phyloP scores from a whole-genome alignment of 192 early-diverging fungal species.

The Coemansia brasiliensis region DNA sequence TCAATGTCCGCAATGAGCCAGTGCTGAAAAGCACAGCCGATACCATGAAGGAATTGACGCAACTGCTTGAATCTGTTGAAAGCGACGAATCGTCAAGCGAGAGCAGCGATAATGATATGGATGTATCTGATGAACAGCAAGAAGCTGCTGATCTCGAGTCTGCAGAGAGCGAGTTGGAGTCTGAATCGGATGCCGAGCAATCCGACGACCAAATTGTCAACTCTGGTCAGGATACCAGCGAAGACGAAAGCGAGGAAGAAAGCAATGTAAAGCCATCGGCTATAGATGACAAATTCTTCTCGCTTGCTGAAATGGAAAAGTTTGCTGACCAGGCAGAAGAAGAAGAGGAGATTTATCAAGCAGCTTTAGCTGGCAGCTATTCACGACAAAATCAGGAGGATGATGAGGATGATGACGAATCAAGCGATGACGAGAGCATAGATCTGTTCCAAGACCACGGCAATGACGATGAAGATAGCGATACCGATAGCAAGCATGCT shows the following conservation, averaged over 20 bases:
- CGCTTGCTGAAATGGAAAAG: conserved; percentile 79
- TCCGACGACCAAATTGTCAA: background rate
- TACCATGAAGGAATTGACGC: conserved; percentile 50
- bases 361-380: conserved; percentile 56
- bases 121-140: conserved; percentile 49
- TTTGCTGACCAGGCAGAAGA: conserved; percentile 80
- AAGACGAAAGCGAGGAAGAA: conserved; percentile 30
- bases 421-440: conserved; percentile 52
- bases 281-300: conserved; percentile 94
- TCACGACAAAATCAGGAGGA: conserved; percentile 63
- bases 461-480: conserved; percentile 63
- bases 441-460: conserved; percentile 56
- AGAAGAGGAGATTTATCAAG: conserved; percentile 51
- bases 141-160: conserved; percentile 39
- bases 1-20: conserved; percentile 81
- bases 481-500: conserved; percentile 60
- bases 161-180: conserved; percentile 17
- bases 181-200: background rate
- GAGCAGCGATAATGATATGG: conserved; percentile 20
- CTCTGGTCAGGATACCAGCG: conserved; percentile 34
- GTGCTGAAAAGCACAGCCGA: conserved; percentile 66
- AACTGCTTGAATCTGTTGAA: conserved; percentile 49
- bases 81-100: conserved; percentile 20
- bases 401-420: conserved; percentile 54
- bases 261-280: conserved; percentile 53